Base-by-base conservation (phyloP, 106 monocot species). In the Amphibolis antarctica region DNA sequence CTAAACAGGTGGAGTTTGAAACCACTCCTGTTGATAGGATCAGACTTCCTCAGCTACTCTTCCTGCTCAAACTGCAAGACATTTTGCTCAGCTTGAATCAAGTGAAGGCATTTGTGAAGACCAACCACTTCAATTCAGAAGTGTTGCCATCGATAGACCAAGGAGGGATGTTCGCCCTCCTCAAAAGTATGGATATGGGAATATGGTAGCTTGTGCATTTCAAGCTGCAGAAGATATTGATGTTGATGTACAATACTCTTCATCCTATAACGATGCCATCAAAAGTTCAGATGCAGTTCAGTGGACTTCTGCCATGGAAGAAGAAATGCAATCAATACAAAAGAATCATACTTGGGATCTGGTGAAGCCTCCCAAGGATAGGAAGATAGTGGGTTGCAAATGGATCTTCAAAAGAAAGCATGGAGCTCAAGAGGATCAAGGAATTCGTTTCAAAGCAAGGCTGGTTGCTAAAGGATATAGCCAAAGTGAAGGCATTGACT, bases 281-380 rank as follows among this genome's bases (percentile, higher is more conserved):
- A 42, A 31, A 17, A 43, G 42, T 1, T 9, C 18, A 19, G 14
- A 62, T 5, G 22, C 4, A 5, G 36, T 15, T 0, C 0, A 42
- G 3, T 44, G 30, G 62, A 42, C 23, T 10, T 9, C 17, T 19
- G 44, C 18, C 43, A 44, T 62, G 62, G 30, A 21, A 20, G 17
- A 62, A 20, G 42, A 43, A 10, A 28, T 3, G 9, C 1, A 31
- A 46, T 29, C 26, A 2, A 11, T 28, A 25, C 0, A 9, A 50
- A 52, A 31, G n/a, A 51, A 1, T 31, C 29, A 66, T 10, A 66
- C 49, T 19, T 66, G 66, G 28, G 29, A 50, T 4, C 28, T 66
- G n/a, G n/a, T n/a, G n/a, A n/a, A n/a, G n/a, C n/a, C n/a, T n/a
- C n/a, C n/a, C n/a, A n/a, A n/a, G n/a, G n/a, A n/a, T n/a, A n/a